Evolutionary conservation across 192 early-diverging fungal species (phyloP), one percentile per base, ranked within the genome.

Genomic region (Linnemannia zychae): DNA sequence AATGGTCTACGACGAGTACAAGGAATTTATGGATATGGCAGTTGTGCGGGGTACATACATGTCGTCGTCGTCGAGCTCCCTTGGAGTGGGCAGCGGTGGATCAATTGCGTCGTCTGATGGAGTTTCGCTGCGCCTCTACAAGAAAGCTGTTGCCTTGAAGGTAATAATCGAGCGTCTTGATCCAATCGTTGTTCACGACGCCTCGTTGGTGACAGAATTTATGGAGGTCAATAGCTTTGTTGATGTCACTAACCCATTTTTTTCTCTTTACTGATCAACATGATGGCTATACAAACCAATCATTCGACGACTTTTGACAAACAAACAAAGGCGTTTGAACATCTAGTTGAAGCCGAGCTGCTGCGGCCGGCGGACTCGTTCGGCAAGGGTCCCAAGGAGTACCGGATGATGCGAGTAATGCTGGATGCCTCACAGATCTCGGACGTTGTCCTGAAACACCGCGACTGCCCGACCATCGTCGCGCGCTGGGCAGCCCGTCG

Each of bases 1-100:
- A 83, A 98, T 99, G 96, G 92, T 97, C 7, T 96, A 97, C 80
- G 95, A 98, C 77, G 95, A 96, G 88, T 98, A 97, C 90, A 93
- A 94, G 74, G 93, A 95, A 0, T 96, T 98, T 81, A 93, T 95
- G 94, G 92, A 89, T 40, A 86, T 85, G 71, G 83, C 89, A 3
- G 86, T 88, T 44, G 87, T 79, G 34, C 91, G 87, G 52, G 93
- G 89, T 71, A 63, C 57, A 17, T 49, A 5, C 28, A 63, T 31
- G 57, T 82, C 78, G 31, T 76, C 80, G 12, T 63, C 72, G 11
- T 37, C 73, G 1, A 67, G 63, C 31, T 77, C 89, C 75, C n/a
- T 81, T 28, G 86, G 79, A 6, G 18, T 82, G 34, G 34, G 79
- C 60, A 77, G 75, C 48, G 72, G 20, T 78, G 77, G 67, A 52